phyloP scores from a whole-genome alignment of 2,329 filamentous ascomycete species.

The Lachnellula subtilissima region DNA sequence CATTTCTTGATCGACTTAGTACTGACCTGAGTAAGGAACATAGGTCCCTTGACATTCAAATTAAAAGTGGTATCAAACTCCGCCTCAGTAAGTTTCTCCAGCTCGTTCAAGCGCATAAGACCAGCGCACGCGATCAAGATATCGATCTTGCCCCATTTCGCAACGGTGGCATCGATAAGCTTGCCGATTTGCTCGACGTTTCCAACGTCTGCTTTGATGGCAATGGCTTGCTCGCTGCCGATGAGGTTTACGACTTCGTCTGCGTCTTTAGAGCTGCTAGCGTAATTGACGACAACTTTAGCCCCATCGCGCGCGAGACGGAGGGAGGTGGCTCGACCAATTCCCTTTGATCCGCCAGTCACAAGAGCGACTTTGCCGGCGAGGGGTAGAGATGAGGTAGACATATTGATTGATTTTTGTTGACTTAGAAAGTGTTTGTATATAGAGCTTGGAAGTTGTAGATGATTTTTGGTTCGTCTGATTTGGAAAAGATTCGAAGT shows the following conservation, averaged over 20 bases:
- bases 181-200: slow-evolving; percentile 41
- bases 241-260: slow-evolving; percentile 45
- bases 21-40: slow-evolving; percentile 44
- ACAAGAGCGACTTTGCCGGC: slow-evolving; percentile 30
- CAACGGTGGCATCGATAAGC: slow-evolving; percentile 45
- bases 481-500: neutral
- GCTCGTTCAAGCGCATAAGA: slow-evolving; percentile 43
- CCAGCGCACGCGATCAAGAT: slow-evolving; percentile 55
- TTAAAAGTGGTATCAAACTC: slow-evolving; percentile 46
- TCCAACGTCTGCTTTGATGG: slow-evolving; percentile 52
- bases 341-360: slow-evolving; percentile 49
- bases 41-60: slow-evolving; percentile 54
- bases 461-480: neutral
- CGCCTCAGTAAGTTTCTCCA: slow-evolving; percentile 45
- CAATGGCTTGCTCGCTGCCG: slow-evolving; percentile 43
- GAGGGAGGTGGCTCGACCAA: slow-evolving; percentile 54
- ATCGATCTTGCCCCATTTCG: slow-evolving; percentile 52
- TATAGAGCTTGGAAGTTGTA: neutral
- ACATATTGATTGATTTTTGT: slow-evolving; percentile 11
- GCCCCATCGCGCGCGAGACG: slow-evolving; percentile 52
- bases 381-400: slow-evolving; percentile 15
- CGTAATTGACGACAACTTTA: slow-evolving; percentile 56
- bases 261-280: slow-evolving; percentile 41
- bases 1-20: neutral
- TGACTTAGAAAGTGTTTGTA: neutral